Percentiles rank a stretch among this genome's conserved stretches.
Conservation (phyloP, 176 grass and related monocot genomes). For the Bromus sterilis region DNA sequence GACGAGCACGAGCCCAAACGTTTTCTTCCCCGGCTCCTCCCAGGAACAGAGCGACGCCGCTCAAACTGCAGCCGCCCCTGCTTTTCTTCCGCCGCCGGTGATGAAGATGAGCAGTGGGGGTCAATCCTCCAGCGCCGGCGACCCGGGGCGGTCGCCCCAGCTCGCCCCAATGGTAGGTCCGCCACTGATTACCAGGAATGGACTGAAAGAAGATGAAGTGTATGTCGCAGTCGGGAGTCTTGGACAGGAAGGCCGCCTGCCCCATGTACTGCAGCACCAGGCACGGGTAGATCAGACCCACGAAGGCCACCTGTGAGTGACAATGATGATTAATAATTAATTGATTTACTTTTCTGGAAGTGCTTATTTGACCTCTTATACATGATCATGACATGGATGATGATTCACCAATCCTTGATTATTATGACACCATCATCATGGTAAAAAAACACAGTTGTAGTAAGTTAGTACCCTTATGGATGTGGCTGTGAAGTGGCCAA, state of each 20-base stretch:
- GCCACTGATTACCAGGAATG: conserved; percentile 53
- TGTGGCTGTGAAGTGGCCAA: conserved; percentile 61
- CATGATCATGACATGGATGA: no score
- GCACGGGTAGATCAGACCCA: conserved; percentile 61
- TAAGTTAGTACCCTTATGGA: conserved; percentile 49
- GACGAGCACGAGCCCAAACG: no score
- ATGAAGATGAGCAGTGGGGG: no score
- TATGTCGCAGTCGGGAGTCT: conserved; percentile 33
- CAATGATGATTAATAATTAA: no score
- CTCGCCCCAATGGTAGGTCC: no score
- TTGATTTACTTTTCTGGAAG: no score
- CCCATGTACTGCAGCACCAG: conserved; percentile 75
- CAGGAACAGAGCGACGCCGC: no score
- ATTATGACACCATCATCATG: background rate
- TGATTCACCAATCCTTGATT: background rate
- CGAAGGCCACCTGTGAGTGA: conserved; percentile 27
- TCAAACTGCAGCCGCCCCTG: no score
- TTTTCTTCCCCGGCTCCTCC: no score
- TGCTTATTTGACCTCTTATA: background rate
- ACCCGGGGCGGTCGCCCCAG: no score
- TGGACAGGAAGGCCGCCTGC: conserved; percentile 73
- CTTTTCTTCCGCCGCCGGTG: no score
- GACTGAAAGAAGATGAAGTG: conserved; percentile 46
- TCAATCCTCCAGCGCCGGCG: no score
- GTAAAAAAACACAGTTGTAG: background rate